Evolutionary conservation across 148 eudicot genomes (phyloP), one percentile per base, ranked within the genome.

Genomic region (Vaccinium darrowii): DNA sequence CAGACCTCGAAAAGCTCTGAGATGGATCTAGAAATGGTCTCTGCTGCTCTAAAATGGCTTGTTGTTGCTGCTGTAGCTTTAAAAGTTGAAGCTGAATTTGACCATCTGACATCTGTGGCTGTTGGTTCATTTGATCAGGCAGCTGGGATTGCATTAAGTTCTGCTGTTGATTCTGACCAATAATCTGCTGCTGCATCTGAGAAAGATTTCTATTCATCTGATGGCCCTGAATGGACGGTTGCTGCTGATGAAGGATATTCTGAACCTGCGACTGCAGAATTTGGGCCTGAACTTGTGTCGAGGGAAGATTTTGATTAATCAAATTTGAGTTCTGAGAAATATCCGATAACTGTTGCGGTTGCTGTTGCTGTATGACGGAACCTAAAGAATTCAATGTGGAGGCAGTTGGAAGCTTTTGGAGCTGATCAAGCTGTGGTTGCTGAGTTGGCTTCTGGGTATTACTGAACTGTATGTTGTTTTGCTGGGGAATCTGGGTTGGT

Each of bases 51-150:
- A 92, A 81, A 80, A 87, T 74, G 71, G 95, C 86, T 80, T 90
- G 97, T 72, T 92, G 94, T 12, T 95, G 96, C 80, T 93, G 93
- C 84, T 94, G 96, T 57, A 89, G 88, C 80, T 92, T 96, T 78
- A 95, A 75, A 82, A 94, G 86, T 63, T 96, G 98, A 80, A 92
- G 84, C 88, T 92, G 94, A 27, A 92, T 82, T 85, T 93, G 98
- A 85, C 84, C 89, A 25, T 93, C 98, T 11, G 93, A 77, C 82
- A 89, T 81, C 58, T 92, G 92, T 60, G 83, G 51, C 78, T 92
- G 93, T 73, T 90, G 96, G 85, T 86, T 94, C 39, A 86, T 52
- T 76, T 87, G 91, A 79, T 92, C 92, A 14, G 92, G 87, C 76
- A 69, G 81, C 85, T 92, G 98, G 56, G 93, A 71, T 73, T 85